Percentiles rank a stretch among this genome's conserved stretches.
phyloP scores from a whole-genome alignment of 805 yeast species.

The Starmera caribaea region DNA sequence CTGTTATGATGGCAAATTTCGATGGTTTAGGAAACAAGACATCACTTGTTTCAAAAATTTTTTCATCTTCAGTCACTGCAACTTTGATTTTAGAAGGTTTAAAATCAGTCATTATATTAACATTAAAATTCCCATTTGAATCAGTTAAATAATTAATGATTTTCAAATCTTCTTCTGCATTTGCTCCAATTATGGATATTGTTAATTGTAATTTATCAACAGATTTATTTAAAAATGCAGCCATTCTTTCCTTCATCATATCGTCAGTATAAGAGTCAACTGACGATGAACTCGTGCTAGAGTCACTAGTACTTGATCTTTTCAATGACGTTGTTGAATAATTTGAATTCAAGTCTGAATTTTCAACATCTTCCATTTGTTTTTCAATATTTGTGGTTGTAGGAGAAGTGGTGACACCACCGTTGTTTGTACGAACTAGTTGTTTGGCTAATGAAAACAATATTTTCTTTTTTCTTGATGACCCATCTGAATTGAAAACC shows the following conservation, averaged over 20 bases:
- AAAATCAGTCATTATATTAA: slow-evolving; percentile 44
- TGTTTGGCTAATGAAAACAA: slow-evolving; percentile 63
- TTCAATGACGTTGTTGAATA: slow-evolving; percentile 7
- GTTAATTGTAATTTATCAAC: slow-evolving; percentile 47
- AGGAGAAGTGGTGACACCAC: slow-evolving; percentile 13
- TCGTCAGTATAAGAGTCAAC: slow-evolving; percentile 27
- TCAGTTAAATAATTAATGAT: slow-evolving; percentile 41
- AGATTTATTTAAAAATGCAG: slow-evolving; percentile 60
- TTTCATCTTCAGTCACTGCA: slow-evolving; percentile 35
- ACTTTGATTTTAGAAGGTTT: slow-evolving; percentile 52
- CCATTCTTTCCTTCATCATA: slow-evolving; percentile 51
- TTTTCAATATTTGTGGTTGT: slow-evolving; percentile 25
- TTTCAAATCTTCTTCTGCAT: slow-evolving; percentile 20
- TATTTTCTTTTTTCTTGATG: slow-evolving; percentile 61
- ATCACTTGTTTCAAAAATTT: slow-evolving; percentile 36
- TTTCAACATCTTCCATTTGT: slow-evolving; percentile 21
- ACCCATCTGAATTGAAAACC: slow-evolving; percentile 56
- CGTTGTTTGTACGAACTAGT: slow-evolving; percentile 34
- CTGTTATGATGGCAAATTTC: slow-evolving; percentile 75
- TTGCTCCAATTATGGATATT: slow-evolving; percentile 46
- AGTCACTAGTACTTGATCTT: slow-evolving; percentile 1
- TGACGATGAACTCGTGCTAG: slow-evolving; percentile 1
- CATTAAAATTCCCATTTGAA: slow-evolving; percentile 54
- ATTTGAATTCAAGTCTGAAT: slow-evolving; percentile 3
- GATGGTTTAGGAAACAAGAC: slow-evolving; percentile 28